Percentiles rank a stretch among this genome's conserved stretches.
phyloP scores from a whole-genome alignment of 164 flowering plant genomes.

The Litsea cubeba region DNA sequence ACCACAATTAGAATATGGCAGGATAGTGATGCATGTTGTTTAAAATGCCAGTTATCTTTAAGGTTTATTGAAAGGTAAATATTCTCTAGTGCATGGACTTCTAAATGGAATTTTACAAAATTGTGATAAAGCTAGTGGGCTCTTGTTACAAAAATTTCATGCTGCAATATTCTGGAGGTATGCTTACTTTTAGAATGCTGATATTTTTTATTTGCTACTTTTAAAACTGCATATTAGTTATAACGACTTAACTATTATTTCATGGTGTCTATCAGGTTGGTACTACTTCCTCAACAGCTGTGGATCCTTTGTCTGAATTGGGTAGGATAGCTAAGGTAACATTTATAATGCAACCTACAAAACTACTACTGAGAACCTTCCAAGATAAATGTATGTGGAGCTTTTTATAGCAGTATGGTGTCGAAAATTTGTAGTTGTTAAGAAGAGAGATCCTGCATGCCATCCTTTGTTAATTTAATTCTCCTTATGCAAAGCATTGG shows the following conservation, averaged over 20 bases:
- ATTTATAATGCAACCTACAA: background rate
- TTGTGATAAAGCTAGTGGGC: background rate
- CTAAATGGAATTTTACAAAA: background rate
- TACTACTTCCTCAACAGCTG: constrained; percentile 90
- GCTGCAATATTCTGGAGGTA: background rate
- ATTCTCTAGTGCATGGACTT: background rate
- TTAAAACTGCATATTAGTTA: background rate
- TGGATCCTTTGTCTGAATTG: constrained; percentile 72
- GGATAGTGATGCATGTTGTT: background rate
- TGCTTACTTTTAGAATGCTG: background rate
- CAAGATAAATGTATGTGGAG: background rate
- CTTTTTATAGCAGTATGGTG: background rate
- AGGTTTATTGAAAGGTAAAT: background rate
- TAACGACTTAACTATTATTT: background rate
- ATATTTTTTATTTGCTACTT: background rate
- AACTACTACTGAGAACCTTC: background rate
- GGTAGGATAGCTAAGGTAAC: constrained; percentile 75
- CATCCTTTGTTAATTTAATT: background rate
- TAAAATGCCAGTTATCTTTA: background rate
- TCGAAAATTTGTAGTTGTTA: background rate
- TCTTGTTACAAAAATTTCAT: background rate
- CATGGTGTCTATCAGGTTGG: constrained; percentile 57
- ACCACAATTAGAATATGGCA: background rate
- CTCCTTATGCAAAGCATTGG: background rate
- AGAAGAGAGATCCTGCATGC: background rate